These are phyloP conservation scores for Cladobotryum protrusum DNA, from an alignment of 2,329 filamentous ascomycete genomes.

Conservation along the genomic window DNA sequence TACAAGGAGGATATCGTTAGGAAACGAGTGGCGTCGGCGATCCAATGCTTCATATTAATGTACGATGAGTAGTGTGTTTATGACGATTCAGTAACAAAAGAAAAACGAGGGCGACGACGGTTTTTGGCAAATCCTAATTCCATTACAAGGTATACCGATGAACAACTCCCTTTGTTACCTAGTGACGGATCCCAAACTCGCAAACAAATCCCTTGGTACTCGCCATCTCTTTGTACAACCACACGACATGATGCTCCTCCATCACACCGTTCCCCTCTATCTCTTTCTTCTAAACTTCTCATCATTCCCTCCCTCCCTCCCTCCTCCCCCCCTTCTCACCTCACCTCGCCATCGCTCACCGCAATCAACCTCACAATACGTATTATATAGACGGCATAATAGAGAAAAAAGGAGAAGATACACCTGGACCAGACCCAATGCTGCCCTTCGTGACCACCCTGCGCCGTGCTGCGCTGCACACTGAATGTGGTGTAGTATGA, in stretches of 20 bases:
- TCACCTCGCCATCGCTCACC: constrained; percentile 7
- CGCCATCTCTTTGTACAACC: constrained; percentile 7
- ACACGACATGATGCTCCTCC: background rate
- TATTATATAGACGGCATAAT: constrained; percentile 18
- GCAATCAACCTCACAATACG: constrained; percentile 12
- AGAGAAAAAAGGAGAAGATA: constrained; percentile 20
- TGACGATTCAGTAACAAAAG: constrained; percentile 1
- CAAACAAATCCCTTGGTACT: constrained; percentile 11
- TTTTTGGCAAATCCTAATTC: constrained; percentile 23
- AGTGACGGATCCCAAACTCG: constrained; percentile 12
- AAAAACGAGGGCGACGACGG: background rate
- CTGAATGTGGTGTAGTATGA: constrained; percentile 29
- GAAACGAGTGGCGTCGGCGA: background rate
- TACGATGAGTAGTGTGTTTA: constrained; percentile 2
- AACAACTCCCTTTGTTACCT: constrained; percentile 23
- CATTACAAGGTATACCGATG: constrained; percentile 29
- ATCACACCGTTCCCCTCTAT: constrained; percentile 1
- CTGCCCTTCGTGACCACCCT: constrained; percentile 28
- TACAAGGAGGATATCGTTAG: background rate
- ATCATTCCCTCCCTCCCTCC: background rate
- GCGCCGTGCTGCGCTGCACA: constrained; percentile 35
- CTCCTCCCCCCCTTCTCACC: background rate
- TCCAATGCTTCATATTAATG: constrained; percentile 3
- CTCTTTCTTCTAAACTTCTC: constrained; percentile 1
- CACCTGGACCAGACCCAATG: constrained; percentile 31